Evolutionary conservation across 495 filamentous ascomycete species (phyloP), one percentile per base, ranked within the genome.

Genomic region (Aspergillus baeticus): DNA sequence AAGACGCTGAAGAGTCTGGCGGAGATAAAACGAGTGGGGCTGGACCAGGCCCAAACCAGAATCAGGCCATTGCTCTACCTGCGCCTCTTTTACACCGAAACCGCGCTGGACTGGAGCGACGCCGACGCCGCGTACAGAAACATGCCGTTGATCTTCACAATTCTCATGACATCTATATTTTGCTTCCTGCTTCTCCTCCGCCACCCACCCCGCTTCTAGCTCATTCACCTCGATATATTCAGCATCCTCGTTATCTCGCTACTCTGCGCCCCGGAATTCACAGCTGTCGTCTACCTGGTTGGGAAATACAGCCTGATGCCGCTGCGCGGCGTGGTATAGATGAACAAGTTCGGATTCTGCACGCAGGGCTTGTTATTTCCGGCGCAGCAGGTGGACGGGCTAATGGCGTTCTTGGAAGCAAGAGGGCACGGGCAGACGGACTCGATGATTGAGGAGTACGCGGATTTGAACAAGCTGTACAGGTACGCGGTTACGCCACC

Each of bases 31-130:
- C 10, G 56, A 62, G 63, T 46, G 23, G 51, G 33, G 10, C 33
- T 46, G 37, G n/a, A 26, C 15, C 18, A 44, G n/a, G n/a, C n/a
- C n/a, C n/a, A n/a, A n/a, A n/a, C n/a, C n/a, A n/a, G n/a, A 37
- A 7, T 14, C 10, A 41, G 38, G 38, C 60, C 69, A 39, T 81
- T 75, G 77, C 41, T 81, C 10, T 81, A 81, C 39, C 57, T 81
- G 22, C 74, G 77, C 7, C 65, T 81, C 4, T 81, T 81, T 58
- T 77, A 76, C 58, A 77, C 74, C 6, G 76, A 81, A 56, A 71
- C 71, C 29, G 65, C 68, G 7, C 61, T 73, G 5, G 58, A 64
- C 14, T 79, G 76, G 76, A 63, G 59, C 17, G 60, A 63, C 1
- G 50, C 65, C 18, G 76, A 76, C 23, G 72, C 71, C 41, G 60